Conservation (phyloP, 805 yeast species). For the Ogataea chonburiensis region DNA sequence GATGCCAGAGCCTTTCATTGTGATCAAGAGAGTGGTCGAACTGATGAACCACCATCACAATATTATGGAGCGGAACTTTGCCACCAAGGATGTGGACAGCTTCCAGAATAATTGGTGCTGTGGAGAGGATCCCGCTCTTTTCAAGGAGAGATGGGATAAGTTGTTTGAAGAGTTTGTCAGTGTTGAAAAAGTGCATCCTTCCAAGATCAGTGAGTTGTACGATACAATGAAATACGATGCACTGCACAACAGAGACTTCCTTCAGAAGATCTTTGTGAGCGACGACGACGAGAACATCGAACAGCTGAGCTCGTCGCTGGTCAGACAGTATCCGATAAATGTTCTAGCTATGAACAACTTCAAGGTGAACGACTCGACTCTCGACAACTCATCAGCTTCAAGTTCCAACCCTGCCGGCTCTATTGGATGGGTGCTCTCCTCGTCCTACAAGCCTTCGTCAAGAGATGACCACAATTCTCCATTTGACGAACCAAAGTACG, state of each 20-base stretch:
- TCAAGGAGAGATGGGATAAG: conserved; percentile 97
- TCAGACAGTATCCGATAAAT: conserved; percentile 71
- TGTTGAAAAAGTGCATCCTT: conserved; percentile 96
- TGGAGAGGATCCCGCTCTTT: conserved; percentile 87
- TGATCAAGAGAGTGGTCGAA: conserved; percentile 90
- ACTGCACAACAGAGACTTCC: conserved; percentile 85
- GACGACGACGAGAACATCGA: conserved; percentile 43
- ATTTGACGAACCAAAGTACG: conserved; percentile 79
- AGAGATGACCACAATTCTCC: conserved; percentile 38
- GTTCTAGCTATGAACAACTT: conserved; percentile 74
- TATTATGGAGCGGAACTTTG: conserved; percentile 80
- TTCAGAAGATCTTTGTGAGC: conserved; percentile 79
- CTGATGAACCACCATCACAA: conserved; percentile 88
- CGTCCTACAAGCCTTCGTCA: conserved; percentile 31
- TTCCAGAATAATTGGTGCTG: conserved; percentile 93
- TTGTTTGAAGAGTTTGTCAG: conserved; percentile 86
- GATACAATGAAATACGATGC: conserved; percentile 99
- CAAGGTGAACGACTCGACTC: conserved; percentile 48
- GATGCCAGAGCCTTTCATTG: conserved; percentile 96
- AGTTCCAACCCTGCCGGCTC: conserved; percentile 53
- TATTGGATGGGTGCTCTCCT: conserved; percentile 64
- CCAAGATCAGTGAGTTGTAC: conserved; percentile 92
- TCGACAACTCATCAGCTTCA: conserved; percentile 25
- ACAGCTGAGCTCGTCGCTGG: conserved; percentile 49
- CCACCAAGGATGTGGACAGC: conserved; percentile 57